Conservation (phyloP, 2,329 filamentous ascomycete species). For the Penicillium psychrosexuale region DNA sequence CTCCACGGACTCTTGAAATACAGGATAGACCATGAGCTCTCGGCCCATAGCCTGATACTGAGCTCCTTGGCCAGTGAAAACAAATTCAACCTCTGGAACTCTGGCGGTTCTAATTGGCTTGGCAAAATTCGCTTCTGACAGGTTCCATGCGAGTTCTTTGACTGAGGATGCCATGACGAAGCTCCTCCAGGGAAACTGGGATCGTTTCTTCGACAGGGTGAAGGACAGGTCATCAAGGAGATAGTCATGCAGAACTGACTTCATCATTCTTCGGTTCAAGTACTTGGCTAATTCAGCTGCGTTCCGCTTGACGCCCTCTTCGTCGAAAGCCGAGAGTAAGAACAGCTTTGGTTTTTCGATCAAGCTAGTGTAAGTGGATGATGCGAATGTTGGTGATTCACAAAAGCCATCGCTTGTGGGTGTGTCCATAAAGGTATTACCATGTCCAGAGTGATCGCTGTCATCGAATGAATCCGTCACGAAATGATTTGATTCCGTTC, state of each 20-base stretch:
- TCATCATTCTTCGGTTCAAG: constrained; percentile 5
- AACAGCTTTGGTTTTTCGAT: constrained; percentile 11
- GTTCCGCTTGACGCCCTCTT: constrained; percentile 23
- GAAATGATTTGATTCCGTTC: neutral
- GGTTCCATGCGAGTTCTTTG: constrained; percentile 15
- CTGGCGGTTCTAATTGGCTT: constrained; percentile 7
- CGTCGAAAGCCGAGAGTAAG: constrained; percentile 23
- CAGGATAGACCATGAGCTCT: constrained; percentile 26
- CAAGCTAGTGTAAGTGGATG: neutral
- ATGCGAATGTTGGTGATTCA: constrained; percentile 2
- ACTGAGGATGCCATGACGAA: constrained; percentile 14
- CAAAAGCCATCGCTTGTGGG: constrained; percentile 11
- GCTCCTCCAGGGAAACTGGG: constrained; percentile 18
- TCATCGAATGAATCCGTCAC: constrained; percentile 5
- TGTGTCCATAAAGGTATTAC: constrained; percentile 9
- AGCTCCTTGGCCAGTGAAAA: constrained; percentile 43
- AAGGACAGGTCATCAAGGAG: constrained; percentile 24
- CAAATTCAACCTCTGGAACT: constrained; percentile 26
- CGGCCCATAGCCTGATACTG: constrained; percentile 37
- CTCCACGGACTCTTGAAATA: constrained; percentile 22
- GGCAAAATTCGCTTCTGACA: constrained; percentile 14
- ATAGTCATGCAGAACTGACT: neutral
- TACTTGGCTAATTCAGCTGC: constrained; percentile 15
- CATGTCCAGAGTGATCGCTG: constrained; percentile 9
- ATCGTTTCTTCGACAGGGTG: constrained; percentile 19